These are phyloP conservation scores for Trichomonas tenax DNA, from an alignment of 208 protist species.

Conservation along the genomic window DNA sequence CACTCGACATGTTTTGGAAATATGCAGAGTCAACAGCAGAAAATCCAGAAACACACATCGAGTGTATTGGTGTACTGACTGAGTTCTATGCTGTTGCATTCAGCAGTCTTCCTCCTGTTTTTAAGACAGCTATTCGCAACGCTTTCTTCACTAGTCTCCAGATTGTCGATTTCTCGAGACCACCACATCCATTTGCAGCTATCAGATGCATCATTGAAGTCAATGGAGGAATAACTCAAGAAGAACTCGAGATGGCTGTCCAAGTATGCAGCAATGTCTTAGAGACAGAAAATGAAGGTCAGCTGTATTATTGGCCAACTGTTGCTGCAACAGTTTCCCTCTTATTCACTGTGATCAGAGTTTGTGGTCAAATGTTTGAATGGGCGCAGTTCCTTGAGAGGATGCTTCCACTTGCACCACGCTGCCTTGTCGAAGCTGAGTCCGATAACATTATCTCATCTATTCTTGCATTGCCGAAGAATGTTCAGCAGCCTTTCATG, in stretches of 20 bases:
- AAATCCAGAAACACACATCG: not conserved
- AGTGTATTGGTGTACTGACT: not conserved
- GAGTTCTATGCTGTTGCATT: not conserved
- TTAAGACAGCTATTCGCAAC: not conserved
- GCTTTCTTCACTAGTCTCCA: not conserved
- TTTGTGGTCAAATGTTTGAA: not conserved
- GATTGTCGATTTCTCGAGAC: not conserved
- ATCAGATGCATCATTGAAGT: not conserved
- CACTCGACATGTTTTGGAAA: not conserved
- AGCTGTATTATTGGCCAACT: not conserved
- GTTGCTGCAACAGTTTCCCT: not conserved
- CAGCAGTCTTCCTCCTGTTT: not conserved
- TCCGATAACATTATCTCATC: not conserved
- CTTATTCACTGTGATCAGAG: not conserved
- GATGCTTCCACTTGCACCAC: not conserved
- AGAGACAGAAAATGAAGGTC: not conserved
- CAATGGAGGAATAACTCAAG: not conserved
- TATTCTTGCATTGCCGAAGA: not conserved
- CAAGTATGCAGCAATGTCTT: not conserved
- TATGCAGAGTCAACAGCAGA: not conserved
- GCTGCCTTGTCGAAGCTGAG: not conserved
- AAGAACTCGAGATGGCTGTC: not conserved
- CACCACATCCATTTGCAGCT: not conserved
- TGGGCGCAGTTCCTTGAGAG: not conserved
- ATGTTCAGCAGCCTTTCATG: not conserved